These are phyloP conservation scores for Aspergillus terreus DNA, from an alignment of 2,329 filamentous ascomycete genomes.

Conservation along the genomic window DNA sequence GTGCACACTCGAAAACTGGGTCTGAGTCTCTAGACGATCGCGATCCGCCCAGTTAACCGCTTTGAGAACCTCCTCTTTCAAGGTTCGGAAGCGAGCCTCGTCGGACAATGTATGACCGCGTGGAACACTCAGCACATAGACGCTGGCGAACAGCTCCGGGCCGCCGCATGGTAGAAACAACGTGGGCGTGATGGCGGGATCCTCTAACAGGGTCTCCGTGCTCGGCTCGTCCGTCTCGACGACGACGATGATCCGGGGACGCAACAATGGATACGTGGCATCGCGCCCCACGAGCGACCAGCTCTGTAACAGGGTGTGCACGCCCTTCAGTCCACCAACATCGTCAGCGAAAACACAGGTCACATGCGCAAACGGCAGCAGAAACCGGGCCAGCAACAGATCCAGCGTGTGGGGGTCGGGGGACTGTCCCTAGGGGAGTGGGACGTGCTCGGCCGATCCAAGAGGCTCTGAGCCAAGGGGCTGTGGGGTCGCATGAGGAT, in stretches of 20 bases:
- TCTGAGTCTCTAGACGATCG: constrained; percentile 2
- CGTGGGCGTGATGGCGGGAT: not conserved
- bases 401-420: not conserved
- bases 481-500: not conserved
- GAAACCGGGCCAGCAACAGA: constrained; percentile 1
- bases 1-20: constrained; percentile 2
- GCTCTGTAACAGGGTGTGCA: not conserved
- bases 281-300: constrained; percentile 1
- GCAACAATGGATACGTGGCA: not conserved
- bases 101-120: not conserved
- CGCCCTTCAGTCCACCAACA: constrained; percentile 3
- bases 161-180: not conserved
- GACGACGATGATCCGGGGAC: constrained; percentile 1
- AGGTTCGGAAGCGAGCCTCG: constrained; percentile 1
- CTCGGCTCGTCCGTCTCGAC: not conserved
- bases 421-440: not conserved
- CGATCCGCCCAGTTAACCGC: constrained; percentile 3
- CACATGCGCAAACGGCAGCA: not conserved
- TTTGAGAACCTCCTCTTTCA: constrained; percentile 7
- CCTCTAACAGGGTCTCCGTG: not conserved
- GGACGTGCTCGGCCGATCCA: not conserved
- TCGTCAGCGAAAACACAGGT: constrained; percentile 4
- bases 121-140: not conserved
- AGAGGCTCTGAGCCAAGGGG: not conserved
- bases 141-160: constrained; percentile 1